These are phyloP conservation scores for Xylariaceae sp. DNA, from an alignment of 2,329 filamentous ascomycete genomes.

Conservation along the genomic window DNA sequence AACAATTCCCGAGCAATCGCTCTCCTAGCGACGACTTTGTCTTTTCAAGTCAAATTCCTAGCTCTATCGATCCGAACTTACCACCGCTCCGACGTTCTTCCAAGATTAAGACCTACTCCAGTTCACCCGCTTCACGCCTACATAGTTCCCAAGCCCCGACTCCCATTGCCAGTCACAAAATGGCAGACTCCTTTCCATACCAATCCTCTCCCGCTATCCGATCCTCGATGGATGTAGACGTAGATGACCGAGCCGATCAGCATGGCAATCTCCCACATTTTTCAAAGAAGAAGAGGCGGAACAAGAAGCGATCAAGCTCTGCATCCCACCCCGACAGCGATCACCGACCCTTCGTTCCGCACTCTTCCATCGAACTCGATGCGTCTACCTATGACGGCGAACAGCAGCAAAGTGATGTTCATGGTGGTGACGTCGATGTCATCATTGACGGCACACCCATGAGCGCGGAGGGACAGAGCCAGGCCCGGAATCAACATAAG, in stretches of 20 bases:
- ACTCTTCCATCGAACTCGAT: conserved; percentile 8
- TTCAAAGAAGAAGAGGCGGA: conserved; percentile 42
- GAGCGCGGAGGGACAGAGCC: background rate
- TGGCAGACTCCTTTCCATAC: conserved; percentile 9
- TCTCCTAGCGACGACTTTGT: conserved; percentile 7
- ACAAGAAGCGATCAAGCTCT: conserved; percentile 41
- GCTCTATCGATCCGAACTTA: conserved; percentile 6
- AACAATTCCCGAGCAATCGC: background rate
- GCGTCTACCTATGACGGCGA: background rate
- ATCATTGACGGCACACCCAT: background rate
- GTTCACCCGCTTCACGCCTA: conserved; percentile 10
- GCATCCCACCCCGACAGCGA: conserved; percentile 7
- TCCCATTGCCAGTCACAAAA: conserved; percentile 6
- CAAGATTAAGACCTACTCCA: background rate
- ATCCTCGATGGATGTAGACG: background rate
- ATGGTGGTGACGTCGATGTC: background rate
- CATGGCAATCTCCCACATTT: background rate
- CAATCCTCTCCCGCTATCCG: background rate
- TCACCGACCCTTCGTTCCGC: background rate
- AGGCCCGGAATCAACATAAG: conserved; percentile 17
- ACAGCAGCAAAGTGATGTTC: background rate
- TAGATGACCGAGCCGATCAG: background rate
- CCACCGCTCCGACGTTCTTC: background rate
- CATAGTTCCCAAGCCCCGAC: background rate
- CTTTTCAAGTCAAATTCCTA: conserved; percentile 24